Evolutionary conservation across 192 early-diverging fungal species (phyloP).

Genomic region (Cladochytrium replicatum): DNA sequence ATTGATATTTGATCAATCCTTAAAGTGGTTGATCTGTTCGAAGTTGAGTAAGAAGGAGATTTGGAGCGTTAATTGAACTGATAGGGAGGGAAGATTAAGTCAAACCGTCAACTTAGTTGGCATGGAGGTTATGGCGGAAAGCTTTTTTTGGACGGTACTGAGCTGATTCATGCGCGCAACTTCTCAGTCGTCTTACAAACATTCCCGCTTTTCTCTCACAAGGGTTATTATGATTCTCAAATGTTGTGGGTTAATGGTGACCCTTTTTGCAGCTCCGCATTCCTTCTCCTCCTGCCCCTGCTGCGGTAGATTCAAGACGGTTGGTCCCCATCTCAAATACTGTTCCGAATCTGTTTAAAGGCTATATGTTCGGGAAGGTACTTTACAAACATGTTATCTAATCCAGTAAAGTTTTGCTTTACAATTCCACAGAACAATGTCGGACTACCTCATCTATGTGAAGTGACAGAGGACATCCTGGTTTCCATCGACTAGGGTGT

Average conservation of each 20-base stretch:
- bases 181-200: slow-evolving; percentile 61
- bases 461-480: no score
- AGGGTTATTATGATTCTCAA: no score
- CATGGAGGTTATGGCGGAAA: no score
- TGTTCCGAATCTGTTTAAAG: slow-evolving; percentile 10
- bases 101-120: slow-evolving; percentile 65
- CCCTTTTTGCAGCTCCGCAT: no score
- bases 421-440: slow-evolving; percentile 22
- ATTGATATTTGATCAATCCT: slow-evolving; percentile 9
- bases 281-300: slow-evolving; percentile 63
- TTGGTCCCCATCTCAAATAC: no score
- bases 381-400: slow-evolving; percentile 69
- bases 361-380: slow-evolving; percentile 78
- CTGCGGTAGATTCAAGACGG: slow-evolving; percentile 34
- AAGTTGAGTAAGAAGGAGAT: slow-evolving; percentile 52
- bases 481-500: no score
- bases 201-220: slow-evolving; percentile 65
- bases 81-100: slow-evolving; percentile 12
- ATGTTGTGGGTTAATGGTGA: no score
- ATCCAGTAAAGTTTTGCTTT: slow-evolving; percentile 62
- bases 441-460: slow-evolving; percentile 62
- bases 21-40: slow-evolving; percentile 35
- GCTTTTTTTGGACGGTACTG: no score
- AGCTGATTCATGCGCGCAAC: no score
- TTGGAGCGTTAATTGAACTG: slow-evolving; percentile 30